phyloP scores from a whole-genome alignment of 257 asterid species.

The Euphrasia confusa region DNA sequence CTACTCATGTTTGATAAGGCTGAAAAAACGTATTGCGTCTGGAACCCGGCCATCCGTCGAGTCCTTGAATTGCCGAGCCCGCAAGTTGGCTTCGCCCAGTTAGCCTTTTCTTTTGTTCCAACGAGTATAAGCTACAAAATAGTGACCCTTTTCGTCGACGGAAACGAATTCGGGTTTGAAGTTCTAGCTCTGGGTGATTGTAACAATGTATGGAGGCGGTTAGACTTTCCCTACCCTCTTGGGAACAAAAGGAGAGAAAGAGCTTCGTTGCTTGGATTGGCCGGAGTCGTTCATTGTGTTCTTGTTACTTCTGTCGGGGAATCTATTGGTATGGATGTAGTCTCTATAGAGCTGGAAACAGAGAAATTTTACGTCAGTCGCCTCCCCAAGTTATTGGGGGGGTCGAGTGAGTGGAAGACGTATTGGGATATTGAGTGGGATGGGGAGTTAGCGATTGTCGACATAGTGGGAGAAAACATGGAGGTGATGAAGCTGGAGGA shows the following conservation, averaged over 20 bases:
- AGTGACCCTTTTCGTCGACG: slow-evolving; percentile 14
- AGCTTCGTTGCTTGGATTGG: neutral
- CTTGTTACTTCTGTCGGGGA: neutral
- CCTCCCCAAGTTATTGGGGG: neutral
- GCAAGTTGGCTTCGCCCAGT: neutral
- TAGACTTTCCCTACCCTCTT: slow-evolving; percentile 10
- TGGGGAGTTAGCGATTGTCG: slow-evolving; percentile 25
- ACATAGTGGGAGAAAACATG: slow-evolving; percentile 9
- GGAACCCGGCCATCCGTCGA: slow-evolving; percentile 29
- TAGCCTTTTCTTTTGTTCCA: neutral
- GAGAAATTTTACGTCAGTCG: slow-evolving; percentile 16
- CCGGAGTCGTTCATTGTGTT: slow-evolving; percentile 18
- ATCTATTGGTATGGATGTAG: slow-evolving; percentile 4
- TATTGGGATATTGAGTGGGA: slow-evolving; percentile 26
- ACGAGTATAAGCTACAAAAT: slow-evolving; percentile 15
- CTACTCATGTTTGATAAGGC: neutral
- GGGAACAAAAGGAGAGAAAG: neutral
- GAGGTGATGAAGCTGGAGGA: slow-evolving; percentile 29
- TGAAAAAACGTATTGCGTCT: neutral
- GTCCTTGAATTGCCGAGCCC: slow-evolving; percentile 4
- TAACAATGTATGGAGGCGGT: slow-evolving; percentile 20
- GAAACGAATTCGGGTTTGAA: neutral
- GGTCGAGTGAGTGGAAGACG: neutral
- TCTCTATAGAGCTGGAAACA: slow-evolving; percentile 29
- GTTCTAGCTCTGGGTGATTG: neutral